Evolutionary conservation across 2,329 filamentous ascomycete species (phyloP).

Genomic region (Cladosporium sp.): DNA sequence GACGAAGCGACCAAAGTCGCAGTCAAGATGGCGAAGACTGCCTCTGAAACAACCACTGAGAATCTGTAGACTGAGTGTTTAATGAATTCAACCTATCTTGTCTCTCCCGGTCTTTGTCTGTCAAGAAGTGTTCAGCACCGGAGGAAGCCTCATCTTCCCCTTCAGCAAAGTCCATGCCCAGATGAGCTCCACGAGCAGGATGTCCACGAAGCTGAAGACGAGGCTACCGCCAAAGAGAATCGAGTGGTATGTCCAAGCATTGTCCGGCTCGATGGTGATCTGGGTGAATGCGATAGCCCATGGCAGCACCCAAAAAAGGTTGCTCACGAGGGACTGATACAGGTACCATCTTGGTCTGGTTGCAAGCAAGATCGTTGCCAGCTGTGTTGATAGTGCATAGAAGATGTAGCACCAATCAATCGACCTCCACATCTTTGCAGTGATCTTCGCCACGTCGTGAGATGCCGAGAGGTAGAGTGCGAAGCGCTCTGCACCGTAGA

Average conservation of each 20-base stretch:
- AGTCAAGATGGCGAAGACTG: constrained; percentile 16
- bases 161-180: constrained; percentile 54
- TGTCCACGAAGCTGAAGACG: constrained; percentile 64
- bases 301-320: constrained; percentile 67
- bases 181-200: constrained; percentile 50
- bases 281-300: constrained; percentile 66
- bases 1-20: constrained; percentile 27
- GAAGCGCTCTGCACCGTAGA: constrained; percentile 59
- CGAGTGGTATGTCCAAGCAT: constrained; percentile 68
- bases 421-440: constrained; percentile 64
- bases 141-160: constrained; percentile 41
- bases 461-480: constrained; percentile 63
- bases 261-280: constrained; percentile 47
- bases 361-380: constrained; percentile 64
- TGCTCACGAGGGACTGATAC: constrained; percentile 65
- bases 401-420: constrained; percentile 66
- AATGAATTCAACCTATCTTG: background rate
- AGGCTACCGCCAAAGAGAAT: constrained; percentile 68
- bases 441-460: constrained; percentile 58
- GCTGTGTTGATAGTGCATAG: constrained; percentile 65
- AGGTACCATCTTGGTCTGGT: constrained; percentile 68
- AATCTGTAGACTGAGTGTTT: background rate
- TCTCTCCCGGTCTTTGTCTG: background rate
- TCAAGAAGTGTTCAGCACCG: constrained; percentile 4
- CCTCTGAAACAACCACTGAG: background rate